phyloP scores from a whole-genome alignment of 176 grass and related monocot species.

The Alopecurus myosuroides region DNA sequence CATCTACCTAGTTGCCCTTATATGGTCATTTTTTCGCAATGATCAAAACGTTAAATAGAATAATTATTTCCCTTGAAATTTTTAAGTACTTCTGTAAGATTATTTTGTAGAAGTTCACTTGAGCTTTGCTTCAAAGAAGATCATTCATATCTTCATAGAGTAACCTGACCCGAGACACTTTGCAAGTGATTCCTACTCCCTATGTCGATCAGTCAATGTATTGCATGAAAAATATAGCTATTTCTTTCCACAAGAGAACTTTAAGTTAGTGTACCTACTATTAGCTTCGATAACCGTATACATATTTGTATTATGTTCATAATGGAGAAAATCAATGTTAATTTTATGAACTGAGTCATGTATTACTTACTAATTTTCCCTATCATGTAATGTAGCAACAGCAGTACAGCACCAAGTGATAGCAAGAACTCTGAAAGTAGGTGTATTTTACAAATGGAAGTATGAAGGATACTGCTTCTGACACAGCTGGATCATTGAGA shows the following conservation, averaged over 20 bases:
- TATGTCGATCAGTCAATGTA: background rate
- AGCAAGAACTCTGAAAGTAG: background rate
- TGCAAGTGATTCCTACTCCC: background rate
- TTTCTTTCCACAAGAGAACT: background rate
- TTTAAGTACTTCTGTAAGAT: background rate
- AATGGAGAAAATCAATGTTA: background rate
- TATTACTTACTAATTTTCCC: background rate
- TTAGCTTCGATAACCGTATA: background rate
- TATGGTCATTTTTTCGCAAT: background rate
- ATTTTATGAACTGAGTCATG: background rate
- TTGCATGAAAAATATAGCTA: background rate
- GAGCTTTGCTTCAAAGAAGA: background rate
- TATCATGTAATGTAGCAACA: background rate
- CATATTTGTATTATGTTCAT: background rate
- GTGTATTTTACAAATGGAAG: background rate
- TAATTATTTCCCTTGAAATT: background rate
- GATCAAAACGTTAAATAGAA: background rate
- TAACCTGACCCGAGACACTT: background rate
- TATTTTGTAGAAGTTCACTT: background rate
- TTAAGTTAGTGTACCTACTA: background rate
- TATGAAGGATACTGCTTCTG: constrained; percentile 85
- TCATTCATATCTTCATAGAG: background rate
- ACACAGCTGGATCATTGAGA: constrained; percentile 76
- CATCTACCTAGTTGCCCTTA: background rate
- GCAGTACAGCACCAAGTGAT: background rate